Base-by-base conservation (phyloP, 768 basidiomycete genomes). In the Tricholoma sp. region DNA sequence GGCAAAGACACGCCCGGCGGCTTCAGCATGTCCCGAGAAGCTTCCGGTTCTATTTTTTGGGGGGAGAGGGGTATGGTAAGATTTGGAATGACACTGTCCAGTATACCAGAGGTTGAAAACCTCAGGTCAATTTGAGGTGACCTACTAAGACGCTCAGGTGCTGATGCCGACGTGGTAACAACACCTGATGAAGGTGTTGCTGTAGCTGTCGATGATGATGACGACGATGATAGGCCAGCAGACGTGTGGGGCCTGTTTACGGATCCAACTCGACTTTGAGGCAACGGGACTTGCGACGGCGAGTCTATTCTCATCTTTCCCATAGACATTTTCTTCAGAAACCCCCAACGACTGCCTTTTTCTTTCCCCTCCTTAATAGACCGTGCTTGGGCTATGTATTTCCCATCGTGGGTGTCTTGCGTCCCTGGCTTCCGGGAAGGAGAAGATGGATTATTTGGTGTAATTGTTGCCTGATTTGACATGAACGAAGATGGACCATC, bases 311-410 rank as follows among this genome's bases (percentile, higher is more conserved):
- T 84, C 76, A 96, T 88, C 71, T 89, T 92, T 12, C 93, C 88
- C 92, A 95, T 96, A 5, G 94, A 96, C 94, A 98, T 97, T 75
- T 98, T 98, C 76, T 94, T 93, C 58, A 98, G 76, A 75, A 98
- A 96, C 3, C 94, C 94, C 94, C 95, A 96, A 56, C 91, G 86
- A 54, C 86, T 85, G 37, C 75, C 74, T 69, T 89, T 88, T 63
- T 86, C 83, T 63, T 83, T 82, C 41, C 69, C 71, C 29, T 76
- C 76, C 56, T 71, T 72, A 21, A 58, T 14, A 49, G 65, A 59
- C 50, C 67, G 66, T n/a, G 60, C 51, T 12, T 68, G 66, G 18
- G 56, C 55, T 9, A 62, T 50, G 43, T 59, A 39, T 55, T 66
- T 67, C 29, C 62, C 66, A 27, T 67, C 66, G 18, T 58, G 56